phyloP scores from a whole-genome alignment of 306 rosid species.

The Sicyos edulis region DNA sequence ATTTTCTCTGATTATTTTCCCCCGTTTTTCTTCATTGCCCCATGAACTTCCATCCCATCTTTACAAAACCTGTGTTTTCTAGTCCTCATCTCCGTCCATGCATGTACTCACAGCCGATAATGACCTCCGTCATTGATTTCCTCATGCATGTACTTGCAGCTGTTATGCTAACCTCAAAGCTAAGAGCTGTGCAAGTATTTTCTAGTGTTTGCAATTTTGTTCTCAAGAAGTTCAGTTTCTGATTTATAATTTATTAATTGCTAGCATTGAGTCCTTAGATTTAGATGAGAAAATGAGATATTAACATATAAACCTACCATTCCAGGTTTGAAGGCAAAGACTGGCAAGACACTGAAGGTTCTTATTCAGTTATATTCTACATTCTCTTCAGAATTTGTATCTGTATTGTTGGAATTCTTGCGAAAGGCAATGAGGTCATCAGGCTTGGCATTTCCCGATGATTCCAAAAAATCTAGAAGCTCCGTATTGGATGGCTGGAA shows the following conservation, averaged over 20 bases:
- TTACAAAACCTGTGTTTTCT: too few species aligned
- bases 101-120: too few species aligned
- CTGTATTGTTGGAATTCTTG: conserved; percentile 61
- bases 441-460: conserved; percentile 32
- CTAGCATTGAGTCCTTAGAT: neutral
- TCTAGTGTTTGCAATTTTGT: neutral
- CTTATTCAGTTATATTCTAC: conserved; percentile 59
- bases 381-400: conserved; percentile 67
- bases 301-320: conserved; percentile 14
- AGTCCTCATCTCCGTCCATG: too few species aligned
- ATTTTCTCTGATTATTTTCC: too few species aligned
- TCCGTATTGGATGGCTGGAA: conserved; percentile 54
- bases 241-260: neutral
- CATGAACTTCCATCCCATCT: too few species aligned
- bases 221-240: neutral
- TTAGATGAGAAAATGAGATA: conserved; percentile 21
- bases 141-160: neutral
- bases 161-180: conserved; percentile 5
- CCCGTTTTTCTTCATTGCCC: too few species aligned
- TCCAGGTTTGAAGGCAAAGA: conserved; percentile 65
- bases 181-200: neutral
- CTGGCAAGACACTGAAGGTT: conserved; percentile 43
- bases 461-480: conserved; percentile 27
- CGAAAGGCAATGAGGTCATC: conserved; percentile 42
- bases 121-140: too few species aligned